Percentiles rank a stretch among this genome's conserved stretches.
phyloP scores from a whole-genome alignment of 495 filamentous ascomycete species.

The Collariella sp. region DNA sequence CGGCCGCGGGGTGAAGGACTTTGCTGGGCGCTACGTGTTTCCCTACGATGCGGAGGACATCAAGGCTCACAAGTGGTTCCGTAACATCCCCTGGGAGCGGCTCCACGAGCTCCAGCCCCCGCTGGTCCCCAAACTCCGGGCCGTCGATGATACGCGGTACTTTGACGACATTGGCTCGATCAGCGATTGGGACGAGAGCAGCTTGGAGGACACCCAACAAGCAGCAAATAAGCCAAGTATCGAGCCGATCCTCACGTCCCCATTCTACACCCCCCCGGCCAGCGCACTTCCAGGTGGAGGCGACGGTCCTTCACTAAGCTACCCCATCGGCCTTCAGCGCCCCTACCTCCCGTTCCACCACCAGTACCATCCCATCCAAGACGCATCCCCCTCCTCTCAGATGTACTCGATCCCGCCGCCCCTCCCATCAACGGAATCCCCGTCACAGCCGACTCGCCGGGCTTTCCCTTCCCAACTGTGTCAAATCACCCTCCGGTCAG shows the following conservation, averaged over 20 bases:
- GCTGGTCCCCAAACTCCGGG: conserved; percentile 60
- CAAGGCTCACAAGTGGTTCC: conserved; percentile 68
- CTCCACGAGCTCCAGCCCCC: conserved; percentile 63
- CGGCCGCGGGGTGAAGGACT: conserved; percentile 18
- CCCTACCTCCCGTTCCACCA: background rate
- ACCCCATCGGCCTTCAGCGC: background rate
- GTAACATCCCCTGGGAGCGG: conserved; percentile 56
- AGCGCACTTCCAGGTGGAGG: no score
- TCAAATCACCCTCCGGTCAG: background rate
- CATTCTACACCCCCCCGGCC: background rate
- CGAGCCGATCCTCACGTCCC: background rate
- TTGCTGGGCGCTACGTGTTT: conserved; percentile 56
- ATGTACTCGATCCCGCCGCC: background rate
- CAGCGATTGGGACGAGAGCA: conserved; percentile 43
- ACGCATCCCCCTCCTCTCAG: background rate
- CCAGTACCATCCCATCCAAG: background rate
- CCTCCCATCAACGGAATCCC: conserved; percentile 1
- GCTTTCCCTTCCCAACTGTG: background rate
- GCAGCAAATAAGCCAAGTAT: background rate
- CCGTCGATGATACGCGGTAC: conserved; percentile 76
- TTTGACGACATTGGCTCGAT: conserved; percentile 75
- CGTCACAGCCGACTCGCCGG: background rate
- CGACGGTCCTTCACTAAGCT: background rate
- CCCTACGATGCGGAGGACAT: conserved; percentile 70
- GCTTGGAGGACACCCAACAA: conserved; percentile 22